Evolutionary conservation across 805 yeast species (phyloP), one percentile per base, ranked within the genome.

Genomic region (Nakazawaea pomicola): DNA sequence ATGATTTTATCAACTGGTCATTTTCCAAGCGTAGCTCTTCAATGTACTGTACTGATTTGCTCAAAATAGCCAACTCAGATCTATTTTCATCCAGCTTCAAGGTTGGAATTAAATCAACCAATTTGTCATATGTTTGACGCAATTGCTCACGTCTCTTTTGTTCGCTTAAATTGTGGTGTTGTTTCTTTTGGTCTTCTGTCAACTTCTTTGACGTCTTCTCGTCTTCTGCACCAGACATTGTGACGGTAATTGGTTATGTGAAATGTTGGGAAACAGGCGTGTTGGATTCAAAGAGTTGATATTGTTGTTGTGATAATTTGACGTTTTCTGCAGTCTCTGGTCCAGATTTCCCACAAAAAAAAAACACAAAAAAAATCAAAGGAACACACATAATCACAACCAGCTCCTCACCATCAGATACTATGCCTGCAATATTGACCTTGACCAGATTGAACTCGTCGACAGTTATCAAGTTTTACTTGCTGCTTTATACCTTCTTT

Each of bases 131-230:
- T 8, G 88, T 90, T 8, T 80, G 74, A 33, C 97, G 67, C 17
- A 91, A 87, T 31, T 90, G 87, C 49, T 81, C 87, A 46, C 98
- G 68, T 52, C 98, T 69, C 54, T 83, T 84, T 57, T 88, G 90
- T 56, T 90, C 98, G 0, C 78, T 80, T 51, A 52, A 48, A 14
- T 60, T 60, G 39, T 63, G 68, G 37, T 62, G 62, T 12, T 50
- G 41, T 41, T 61, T 62, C 46, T 56, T 60, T 48, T 61, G 61
- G 31, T 59, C 64, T 17, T 55, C 55, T 0, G 60, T 43, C 10
- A 58, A 49, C 33, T 53, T 25, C 8, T 36, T 17, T 16, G 12
- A 12, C 6, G 24, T 20, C 17, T 16, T 14, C 20, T 28, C 24
- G 14, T 7, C 10, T n/a, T 32, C 20, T 16, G 15, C 34, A 18